Evolutionary conservation across 305 asterid species (phyloP), one percentile per base, ranked within the genome.

Genomic region (Rubia occidens): DNA sequence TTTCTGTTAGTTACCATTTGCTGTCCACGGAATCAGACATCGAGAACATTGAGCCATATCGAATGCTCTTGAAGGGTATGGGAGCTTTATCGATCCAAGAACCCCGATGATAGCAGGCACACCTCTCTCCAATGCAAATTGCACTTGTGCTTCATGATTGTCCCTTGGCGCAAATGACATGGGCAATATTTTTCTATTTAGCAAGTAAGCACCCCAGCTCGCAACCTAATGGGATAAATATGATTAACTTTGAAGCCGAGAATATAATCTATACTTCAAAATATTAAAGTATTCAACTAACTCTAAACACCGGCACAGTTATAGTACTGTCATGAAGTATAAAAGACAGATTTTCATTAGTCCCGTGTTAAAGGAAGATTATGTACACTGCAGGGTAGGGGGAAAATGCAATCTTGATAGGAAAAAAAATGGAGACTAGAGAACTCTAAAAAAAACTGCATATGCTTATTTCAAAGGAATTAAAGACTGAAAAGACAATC

Each of bases 21-120:
- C 74, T 44, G 94, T 76, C 97, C 96, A 91, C 42, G 88, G 96
- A 74, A 91, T 91, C 73, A 91, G 85, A 81, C 98, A 91, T 60
- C 98, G 89, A 37, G 98, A 91, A 77, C 97, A 91, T 75, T 91
- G 98, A 1, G 96, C 91, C 92, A 89, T 85, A 73, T 91, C 98
- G 74, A 91, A 91, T 66, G 95, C 85, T 76, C 96, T 81, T 47
- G 98, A 77, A 1, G 98, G 98, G 78, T 74, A 91, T 47, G 98
- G 95, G 71, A 91, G 92, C 66, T 79, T 77, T 73, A 91, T 83
- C 9, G 96, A 86, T 66, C 98, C 96, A 70, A 91, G 88, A 80
- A 91, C 98, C 43, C 89, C 96, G 61, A 91, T 86, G 79, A 83
- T 53, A 74, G 98, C 98, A 13, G 98, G 98, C 72, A 91, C 98